These are phyloP conservation scores for Phytophthora colocasiae DNA, from an alignment of 352 stramenopile genomes.

Conservation along the genomic window DNA sequence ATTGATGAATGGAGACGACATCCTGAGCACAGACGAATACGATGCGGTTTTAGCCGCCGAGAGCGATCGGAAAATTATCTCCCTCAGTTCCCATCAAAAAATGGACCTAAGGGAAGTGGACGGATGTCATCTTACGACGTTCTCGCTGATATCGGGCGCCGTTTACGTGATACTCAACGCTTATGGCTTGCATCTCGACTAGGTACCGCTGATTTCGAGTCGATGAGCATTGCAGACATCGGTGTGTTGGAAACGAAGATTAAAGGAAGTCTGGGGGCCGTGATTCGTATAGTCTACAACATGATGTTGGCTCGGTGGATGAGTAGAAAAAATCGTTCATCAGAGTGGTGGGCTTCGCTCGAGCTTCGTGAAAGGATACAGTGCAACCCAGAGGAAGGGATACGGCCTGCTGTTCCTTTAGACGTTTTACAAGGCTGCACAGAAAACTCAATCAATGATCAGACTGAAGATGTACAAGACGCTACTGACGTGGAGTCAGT, in stretches of 20 bases:
- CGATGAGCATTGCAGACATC: constrained; percentile 46
- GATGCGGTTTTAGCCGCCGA: constrained; percentile 35
- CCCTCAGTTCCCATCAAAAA: constrained; percentile 17
- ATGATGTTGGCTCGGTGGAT: constrained; percentile 62
- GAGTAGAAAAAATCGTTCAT: constrained; percentile 26
- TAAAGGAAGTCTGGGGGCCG: constrained; percentile 40
- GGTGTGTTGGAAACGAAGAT: constrained; percentile 51
- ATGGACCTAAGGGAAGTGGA: neutral
- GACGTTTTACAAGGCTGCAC: neutral
- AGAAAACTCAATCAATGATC: neutral
- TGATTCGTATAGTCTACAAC: constrained; percentile 53
- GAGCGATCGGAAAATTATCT: constrained; percentile 32
- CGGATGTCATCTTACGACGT: constrained; percentile 33
- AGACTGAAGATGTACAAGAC: constrained; percentile 13
- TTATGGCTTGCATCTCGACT: constrained; percentile 40
- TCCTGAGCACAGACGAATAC: neutral
- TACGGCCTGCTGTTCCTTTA: neutral
- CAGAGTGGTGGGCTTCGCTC: constrained; percentile 28
- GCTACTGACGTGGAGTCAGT: constrained; percentile 27
- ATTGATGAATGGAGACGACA: constrained; percentile 48
- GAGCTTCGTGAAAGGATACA: constrained; percentile 9
- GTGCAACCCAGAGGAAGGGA: too few relatives aligned
- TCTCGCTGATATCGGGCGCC: constrained; percentile 38
- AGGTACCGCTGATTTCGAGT: constrained; percentile 22
- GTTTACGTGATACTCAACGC: constrained; percentile 21